phyloP scores from a whole-genome alignment of 768 basidiomycete species.

The Mrakia blollopis region DNA sequence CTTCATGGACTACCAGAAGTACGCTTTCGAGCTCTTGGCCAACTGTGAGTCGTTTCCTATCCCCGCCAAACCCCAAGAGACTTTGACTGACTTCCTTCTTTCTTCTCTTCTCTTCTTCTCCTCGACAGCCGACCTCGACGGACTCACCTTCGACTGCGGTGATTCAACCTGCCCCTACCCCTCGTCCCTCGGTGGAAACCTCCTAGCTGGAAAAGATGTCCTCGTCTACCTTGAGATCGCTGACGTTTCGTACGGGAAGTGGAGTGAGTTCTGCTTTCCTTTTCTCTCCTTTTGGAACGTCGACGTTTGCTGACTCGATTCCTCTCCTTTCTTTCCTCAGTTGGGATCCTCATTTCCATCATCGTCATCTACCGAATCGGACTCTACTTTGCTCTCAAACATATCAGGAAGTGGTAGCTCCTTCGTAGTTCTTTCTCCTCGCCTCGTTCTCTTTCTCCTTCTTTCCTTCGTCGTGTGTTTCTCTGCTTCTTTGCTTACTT shows the following conservation, averaged over 20 bases:
- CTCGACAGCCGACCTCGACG: conserved; percentile 48
- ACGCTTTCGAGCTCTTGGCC: conserved; percentile 39
- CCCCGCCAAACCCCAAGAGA: too few species aligned
- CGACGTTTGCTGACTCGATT: not conserved
- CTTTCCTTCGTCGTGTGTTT: too few species aligned
- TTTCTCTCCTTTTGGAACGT: not conserved
- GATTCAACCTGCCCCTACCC: conserved; percentile 55
- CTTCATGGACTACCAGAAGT: conserved; percentile 37
- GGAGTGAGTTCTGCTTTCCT: conserved; percentile 38
- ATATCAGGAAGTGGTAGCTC: not conserved
- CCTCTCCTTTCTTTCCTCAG: conserved; percentile 10
- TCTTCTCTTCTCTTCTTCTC: not conserved
- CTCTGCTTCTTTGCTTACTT: too few species aligned
- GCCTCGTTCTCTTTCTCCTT: too few species aligned
- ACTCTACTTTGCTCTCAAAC: conserved; percentile 8
- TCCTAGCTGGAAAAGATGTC: conserved; percentile 53
- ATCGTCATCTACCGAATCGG: conserved; percentile 49
- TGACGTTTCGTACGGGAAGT: conserved; percentile 46
- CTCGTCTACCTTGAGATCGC: conserved; percentile 51
- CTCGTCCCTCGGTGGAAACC: conserved; percentile 48
- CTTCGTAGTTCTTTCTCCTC: too few species aligned
- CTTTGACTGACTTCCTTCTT: not conserved
- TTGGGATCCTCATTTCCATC: conserved; percentile 50
- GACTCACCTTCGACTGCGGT: conserved; percentile 50
- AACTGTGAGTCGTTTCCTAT: conserved; percentile 38